Conservation (phyloP, 305 asterid species). For the Solanum hybrid region DNA sequence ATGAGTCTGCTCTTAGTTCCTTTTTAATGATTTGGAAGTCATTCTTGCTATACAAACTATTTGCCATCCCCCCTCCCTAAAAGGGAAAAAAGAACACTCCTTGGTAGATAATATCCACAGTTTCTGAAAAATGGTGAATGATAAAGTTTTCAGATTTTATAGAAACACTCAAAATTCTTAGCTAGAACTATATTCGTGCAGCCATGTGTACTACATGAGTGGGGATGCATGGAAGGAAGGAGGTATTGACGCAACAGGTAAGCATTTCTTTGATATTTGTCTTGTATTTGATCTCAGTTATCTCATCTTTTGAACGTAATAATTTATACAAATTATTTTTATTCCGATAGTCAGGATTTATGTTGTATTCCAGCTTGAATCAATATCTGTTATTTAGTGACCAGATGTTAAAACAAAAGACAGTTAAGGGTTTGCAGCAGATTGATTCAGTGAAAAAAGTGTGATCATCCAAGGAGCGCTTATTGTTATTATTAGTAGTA, state of each 20-base stretch:
- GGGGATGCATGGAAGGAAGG: slow-evolving; percentile 99
- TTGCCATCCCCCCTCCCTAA: background rate
- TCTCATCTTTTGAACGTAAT: background rate
- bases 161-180: background rate
- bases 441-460: background rate
- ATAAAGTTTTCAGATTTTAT: background rate
- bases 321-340: background rate
- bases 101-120: background rate
- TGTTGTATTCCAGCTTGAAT: background rate
- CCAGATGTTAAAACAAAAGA: background rate
- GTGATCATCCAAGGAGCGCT: background rate
- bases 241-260: slow-evolving; percentile 98
- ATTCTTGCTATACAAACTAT: background rate
- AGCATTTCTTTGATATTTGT: slow-evolving; percentile 14
- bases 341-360: background rate
- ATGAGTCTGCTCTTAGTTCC: background rate
- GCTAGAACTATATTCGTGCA: slow-evolving; percentile 18
- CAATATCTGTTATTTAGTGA: background rate
- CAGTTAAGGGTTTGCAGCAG: background rate
- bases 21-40: background rate
- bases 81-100: background rate
- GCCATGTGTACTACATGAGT: slow-evolving; percentile 99
- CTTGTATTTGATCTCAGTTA: background rate
- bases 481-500: background rate
- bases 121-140: background rate